Base-by-base conservation (phyloP, 805 yeast genomes). In the Yamadazyma sp. region DNA sequence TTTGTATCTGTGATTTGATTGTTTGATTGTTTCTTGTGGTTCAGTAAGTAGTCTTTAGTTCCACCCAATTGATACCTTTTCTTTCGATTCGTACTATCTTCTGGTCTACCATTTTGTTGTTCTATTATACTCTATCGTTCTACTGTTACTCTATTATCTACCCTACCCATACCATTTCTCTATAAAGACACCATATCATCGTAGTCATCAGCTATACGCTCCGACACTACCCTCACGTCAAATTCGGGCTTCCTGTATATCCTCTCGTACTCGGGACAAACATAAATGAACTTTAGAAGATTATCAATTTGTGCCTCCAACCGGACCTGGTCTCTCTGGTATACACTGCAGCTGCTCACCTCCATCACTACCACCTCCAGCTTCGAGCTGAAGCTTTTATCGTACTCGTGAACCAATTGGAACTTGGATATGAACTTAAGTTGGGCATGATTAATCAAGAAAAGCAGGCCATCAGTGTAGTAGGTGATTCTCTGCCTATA, bases 401-500 rank as follows among this genome's bases (percentile, higher is more conserved):
- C 48, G 26, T 25, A 52, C 10, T 46, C 48, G 9, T 26, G 15
- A 9, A 28, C 20, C 19, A 47, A 38, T 20, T 43, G 49, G 20
- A 12, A 17, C 16, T 28, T 38, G 35, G 35, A 49, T 15, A 51
- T 41, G 39, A 62, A 64, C 28, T 47, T 45, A 15, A 60, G 53
- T 15, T 49, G 47, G 6, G 66, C 67, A n/a, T 49, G 25, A 3
- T 47, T 53, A 15, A 70, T 41, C 5, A 53, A 28, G 13, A 70
- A 47, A 14, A 59, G 43, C 20, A 52, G 45, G 25, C 63, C 53
- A 16, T 41, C 30, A 0, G 68, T 59, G 21, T 53, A 41, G 35
- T 46, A 57, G 1, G 75, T 67, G 24, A 70, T 52, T 16, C 73
- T 45, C 31, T 59, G 60, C 13, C 55, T 46, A 38, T 64, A 49